Conservation (phyloP, 1,284 basidiomycete genomes). For the Ganoderma resinaceum region DNA sequence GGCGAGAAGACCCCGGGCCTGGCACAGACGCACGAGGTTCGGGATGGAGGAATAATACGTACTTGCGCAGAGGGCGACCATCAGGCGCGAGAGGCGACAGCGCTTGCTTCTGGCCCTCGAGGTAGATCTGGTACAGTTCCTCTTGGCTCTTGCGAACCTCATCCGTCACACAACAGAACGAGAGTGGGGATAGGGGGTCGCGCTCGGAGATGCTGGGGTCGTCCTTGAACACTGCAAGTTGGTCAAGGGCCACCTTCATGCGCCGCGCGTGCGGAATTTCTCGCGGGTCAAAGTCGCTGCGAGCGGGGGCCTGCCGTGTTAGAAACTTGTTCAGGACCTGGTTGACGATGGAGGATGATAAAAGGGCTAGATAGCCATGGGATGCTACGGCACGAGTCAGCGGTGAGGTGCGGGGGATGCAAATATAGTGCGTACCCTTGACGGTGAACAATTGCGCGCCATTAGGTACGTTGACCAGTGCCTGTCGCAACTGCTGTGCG, state of each 20-base stretch:
- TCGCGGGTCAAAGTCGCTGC: slow-evolving; percentile 54
- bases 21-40: not conserved
- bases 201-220: slow-evolving; percentile 55
- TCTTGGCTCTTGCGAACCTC: slow-evolving; percentile 59
- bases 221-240: slow-evolving; percentile 57
- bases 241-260: slow-evolving; percentile 59
- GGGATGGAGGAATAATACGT: slow-evolving; percentile 29
- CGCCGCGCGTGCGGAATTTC: slow-evolving; percentile 46
- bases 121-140: slow-evolving; percentile 54
- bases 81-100: slow-evolving; percentile 66
- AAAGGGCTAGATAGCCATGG: slow-evolving; percentile 54
- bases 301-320: slow-evolving; percentile 53
- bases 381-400: slow-evolving; percentile 46
- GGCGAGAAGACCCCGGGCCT: not conserved
- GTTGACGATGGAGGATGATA: slow-evolving; percentile 69
- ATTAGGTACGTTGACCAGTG: slow-evolving; percentile 55
- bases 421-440: slow-evolving; percentile 53
- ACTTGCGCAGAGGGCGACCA: slow-evolving; percentile 69
- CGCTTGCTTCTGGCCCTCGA: slow-evolving; percentile 52
- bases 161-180: slow-evolving; percentile 69
- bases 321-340: slow-evolving; percentile 70
- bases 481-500: slow-evolving; percentile 59
- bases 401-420: not conserved
- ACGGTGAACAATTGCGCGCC: slow-evolving; percentile 64
- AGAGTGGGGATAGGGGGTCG: slow-evolving; percentile 65